These are phyloP conservation scores for Fusarium pseudograminearum DNA, from an alignment of 2,329 filamentous ascomycete species.

Conservation along the genomic window DNA sequence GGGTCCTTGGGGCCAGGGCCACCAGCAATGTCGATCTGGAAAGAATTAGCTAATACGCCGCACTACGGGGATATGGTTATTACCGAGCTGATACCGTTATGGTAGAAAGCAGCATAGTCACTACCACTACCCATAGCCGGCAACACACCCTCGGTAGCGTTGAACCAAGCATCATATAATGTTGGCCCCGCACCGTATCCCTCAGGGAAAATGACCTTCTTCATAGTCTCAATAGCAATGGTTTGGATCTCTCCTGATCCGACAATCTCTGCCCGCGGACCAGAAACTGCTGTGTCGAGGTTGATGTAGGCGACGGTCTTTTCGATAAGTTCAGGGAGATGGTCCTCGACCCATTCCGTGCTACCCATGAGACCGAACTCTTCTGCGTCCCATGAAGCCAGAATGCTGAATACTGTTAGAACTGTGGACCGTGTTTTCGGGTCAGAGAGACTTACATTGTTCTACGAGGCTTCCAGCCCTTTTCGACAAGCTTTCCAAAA, in stretches of 20 bases:
- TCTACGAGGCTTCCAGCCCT: constrained; percentile 64
- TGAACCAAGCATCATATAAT: constrained; percentile 39
- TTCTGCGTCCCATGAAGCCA: constrained; percentile 33
- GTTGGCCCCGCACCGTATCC: constrained; percentile 28
- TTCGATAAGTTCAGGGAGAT: constrained; percentile 22
- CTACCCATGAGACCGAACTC: constrained; percentile 37
- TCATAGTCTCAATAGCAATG: constrained; percentile 41
- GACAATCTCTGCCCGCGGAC: constrained; percentile 54
- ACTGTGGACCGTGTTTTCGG: rapidly evolving
- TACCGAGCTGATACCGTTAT: constrained; percentile 34
- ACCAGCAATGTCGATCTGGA: constrained; percentile 30
- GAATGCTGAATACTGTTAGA: constrained; percentile 5
- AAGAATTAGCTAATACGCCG: background rate
- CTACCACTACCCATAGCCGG: constrained; percentile 32
- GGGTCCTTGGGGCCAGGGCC: constrained; percentile 32
- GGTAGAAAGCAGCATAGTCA: constrained; percentile 36
- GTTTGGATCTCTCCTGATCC: constrained; percentile 40
- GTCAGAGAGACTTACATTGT: constrained; percentile 53
- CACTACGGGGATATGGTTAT: background rate
- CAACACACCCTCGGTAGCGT: constrained; percentile 33
- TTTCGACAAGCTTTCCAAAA: constrained; percentile 59
- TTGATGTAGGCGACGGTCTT: constrained; percentile 58
- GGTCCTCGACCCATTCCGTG: constrained; percentile 33
- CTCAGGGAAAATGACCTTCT: constrained; percentile 37
- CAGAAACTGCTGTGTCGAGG: constrained; percentile 61